Evolutionary conservation across 768 basidiomycete species (phyloP), one percentile per base, ranked within the genome.

Genomic region (Heimioporus sp.): DNA sequence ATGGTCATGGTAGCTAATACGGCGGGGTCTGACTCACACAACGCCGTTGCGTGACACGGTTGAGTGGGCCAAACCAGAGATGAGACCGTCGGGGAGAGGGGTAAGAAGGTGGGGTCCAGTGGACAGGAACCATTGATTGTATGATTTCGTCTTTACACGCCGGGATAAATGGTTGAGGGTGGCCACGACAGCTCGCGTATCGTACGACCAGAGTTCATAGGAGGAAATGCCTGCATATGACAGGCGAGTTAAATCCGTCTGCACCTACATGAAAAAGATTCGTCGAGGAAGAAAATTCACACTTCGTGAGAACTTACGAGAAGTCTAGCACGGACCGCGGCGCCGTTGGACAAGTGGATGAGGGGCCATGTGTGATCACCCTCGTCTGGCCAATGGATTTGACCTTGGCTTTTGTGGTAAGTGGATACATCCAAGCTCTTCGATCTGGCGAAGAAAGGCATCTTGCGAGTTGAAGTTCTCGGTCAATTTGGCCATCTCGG

Each of bases 101-200:
- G 97, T 19, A 98, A 79, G 74, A 97, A 98, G 0, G 95, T 95
- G 98, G 3, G 96, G 96, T 0, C 97, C 96, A 5, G 93, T 93
- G 2, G 94, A 89, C 17, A 98, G 80, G 75, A 98, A 98, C 19
- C 95, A 79, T 67, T 98, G 97, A 70, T 89, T 0, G 85, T 90
- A 7, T 81, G 83, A 61, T 91, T 92, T 10, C 80, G 80, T 10
- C 72, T 72, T 64, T 30, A 79, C 71, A 12, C 78, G 75, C 19
- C 85, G 80, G 2, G 90, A 81, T 16, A 78, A 70, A 65, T 98
- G 91, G 41, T 76, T 67, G 59, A 99, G 78, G 0, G 92, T 97
- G 4, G 91, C 91, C 34, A 99, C 97, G 38, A 98, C 79, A 9
- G 88, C 94, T 61, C 90, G 88, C 0, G 89, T 87, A 52, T 88